Conservation (phyloP, 202 grass and related monocot genomes). For the Bolboschoenoplectus hybrid region DNA sequence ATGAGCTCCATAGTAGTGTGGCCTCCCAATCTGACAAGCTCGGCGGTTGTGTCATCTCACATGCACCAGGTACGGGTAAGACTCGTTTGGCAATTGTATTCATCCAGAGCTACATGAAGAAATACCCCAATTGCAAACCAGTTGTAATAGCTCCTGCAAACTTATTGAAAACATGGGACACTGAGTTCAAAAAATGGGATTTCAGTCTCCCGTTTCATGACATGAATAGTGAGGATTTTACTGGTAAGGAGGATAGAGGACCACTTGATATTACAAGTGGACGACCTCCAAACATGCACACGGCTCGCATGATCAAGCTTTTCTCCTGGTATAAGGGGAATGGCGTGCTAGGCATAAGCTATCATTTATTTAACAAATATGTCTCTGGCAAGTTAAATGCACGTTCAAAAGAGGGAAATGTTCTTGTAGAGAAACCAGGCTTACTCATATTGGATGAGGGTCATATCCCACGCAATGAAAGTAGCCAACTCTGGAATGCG, state of each 20-base stretch:
- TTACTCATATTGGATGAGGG: slow-evolving; percentile 83
- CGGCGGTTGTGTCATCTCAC: slow-evolving; percentile 86
- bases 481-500: slow-evolving; percentile 55
- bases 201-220: slow-evolving; percentile 68
- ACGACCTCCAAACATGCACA: slow-evolving; percentile 33
- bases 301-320: slow-evolving; percentile 48
- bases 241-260: slow-evolving; percentile 50
- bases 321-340: slow-evolving; percentile 63
- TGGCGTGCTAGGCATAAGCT: slow-evolving; percentile 74
- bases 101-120: slow-evolving; percentile 66
- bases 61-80: slow-evolving; percentile 88
- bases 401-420: slow-evolving; percentile 31
- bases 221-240: slow-evolving; percentile 56
- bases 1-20: slow-evolving; percentile 43
- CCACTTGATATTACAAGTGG: slow-evolving; percentile 29
- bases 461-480: slow-evolving; percentile 69
- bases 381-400: slow-evolving; percentile 34
- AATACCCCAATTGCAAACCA: slow-evolving; percentile 55
- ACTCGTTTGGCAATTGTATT: slow-evolving; percentile 76
- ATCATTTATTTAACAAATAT: slow-evolving; percentile 62
- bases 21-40: neutral
- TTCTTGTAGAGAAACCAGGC: slow-evolving; percentile 57
- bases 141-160: slow-evolving; percentile 68
- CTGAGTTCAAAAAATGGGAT: slow-evolving; percentile 76
- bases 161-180: slow-evolving; percentile 70